These are phyloP conservation scores for Actinidia arguta DNA, from an alignment of 179 eudicot genomes.

Conservation along the genomic window DNA sequence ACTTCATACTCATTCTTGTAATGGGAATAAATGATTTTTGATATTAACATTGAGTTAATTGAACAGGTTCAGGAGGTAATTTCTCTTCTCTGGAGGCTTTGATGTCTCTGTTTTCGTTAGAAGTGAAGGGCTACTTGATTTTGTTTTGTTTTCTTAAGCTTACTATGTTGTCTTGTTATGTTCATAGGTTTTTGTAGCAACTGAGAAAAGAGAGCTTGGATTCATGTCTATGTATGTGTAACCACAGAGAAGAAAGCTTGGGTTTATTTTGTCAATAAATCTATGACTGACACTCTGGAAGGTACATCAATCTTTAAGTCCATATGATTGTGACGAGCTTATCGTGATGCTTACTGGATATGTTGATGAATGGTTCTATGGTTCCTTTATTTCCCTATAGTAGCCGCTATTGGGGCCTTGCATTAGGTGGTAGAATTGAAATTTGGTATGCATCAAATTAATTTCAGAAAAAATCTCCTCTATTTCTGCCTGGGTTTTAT, in stretches of 20 bases:
- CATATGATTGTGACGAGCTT: too few relatives aligned
- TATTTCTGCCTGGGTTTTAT: background rate
- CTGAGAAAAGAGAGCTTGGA: conserved; percentile 52
- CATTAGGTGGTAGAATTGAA: too few relatives aligned
- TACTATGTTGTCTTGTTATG: background rate
- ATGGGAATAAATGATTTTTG: background rate
- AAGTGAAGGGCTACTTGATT: conserved; percentile 35
- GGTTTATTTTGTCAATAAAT: conserved; percentile 65
- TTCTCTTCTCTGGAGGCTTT: conserved; percentile 84
- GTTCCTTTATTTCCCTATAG: conserved; percentile 9
- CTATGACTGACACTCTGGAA: conserved; percentile 69
- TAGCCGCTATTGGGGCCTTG: too few relatives aligned
- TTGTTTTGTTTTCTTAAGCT: conserved; percentile 1
- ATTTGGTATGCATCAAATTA: conserved; percentile 70
- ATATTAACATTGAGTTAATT: background rate
- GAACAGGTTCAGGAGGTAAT: conserved; percentile 70
- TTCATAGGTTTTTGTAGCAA: conserved; percentile 21
- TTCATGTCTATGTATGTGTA: too few relatives aligned
- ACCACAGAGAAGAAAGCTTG: too few relatives aligned
- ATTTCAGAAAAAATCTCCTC: background rate
- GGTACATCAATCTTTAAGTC: too few relatives aligned
- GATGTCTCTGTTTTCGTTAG: conserved; percentile 70
- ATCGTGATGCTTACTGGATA: background rate
- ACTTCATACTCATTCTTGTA: conserved; percentile 10
- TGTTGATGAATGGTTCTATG: background rate